Evolutionary conservation across 495 filamentous ascomycete species (phyloP).

Genomic region (Penicillium crystallinum): DNA sequence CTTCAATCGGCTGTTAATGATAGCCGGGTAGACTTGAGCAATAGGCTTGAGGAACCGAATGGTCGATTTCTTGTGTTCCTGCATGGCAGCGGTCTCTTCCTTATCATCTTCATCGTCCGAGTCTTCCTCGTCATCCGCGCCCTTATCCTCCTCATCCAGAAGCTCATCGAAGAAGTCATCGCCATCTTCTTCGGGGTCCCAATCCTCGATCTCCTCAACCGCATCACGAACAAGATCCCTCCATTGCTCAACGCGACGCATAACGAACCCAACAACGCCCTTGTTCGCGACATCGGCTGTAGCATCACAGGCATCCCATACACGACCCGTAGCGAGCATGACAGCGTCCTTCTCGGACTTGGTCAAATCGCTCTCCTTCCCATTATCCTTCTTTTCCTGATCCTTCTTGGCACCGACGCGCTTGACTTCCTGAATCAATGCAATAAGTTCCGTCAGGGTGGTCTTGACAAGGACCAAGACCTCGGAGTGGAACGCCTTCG

Average conservation of each 20-base stretch:
- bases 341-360: slow-evolving; percentile 36
- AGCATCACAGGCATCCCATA: slow-evolving; percentile 66
- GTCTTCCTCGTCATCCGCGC: slow-evolving; percentile 40
- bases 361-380: slow-evolving; percentile 22
- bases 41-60: slow-evolving; percentile 40
- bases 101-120: slow-evolving; percentile 30
- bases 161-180: slow-evolving; percentile 49
- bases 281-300: slow-evolving; percentile 54
- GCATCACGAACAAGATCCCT: slow-evolving; percentile 72
- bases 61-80: slow-evolving; percentile 34
- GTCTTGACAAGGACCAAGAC: slow-evolving; percentile 28
- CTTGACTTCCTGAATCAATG: slow-evolving; percentile 34
- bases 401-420: slow-evolving; percentile 22
- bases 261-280: slow-evolving; percentile 59
- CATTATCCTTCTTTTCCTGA: slow-evolving; percentile 18
- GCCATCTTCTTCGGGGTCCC: slow-evolving; percentile 63
- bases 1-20: slow-evolving; percentile 35
- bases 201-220: slow-evolving; percentile 77
- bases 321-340: slow-evolving; percentile 41
- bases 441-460: slow-evolving; percentile 34
- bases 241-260: slow-evolving; percentile 59
- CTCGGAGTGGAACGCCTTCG: slow-evolving; percentile 53
- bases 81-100: slow-evolving; percentile 26
- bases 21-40: slow-evolving; percentile 38
- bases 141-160: slow-evolving; percentile 32